A percentile compares a stretch with the other conserved stretches of the same genome.
Conservation (phyloP, 108 stramenopile genomes). For the Cyclotella atomus region DNA sequence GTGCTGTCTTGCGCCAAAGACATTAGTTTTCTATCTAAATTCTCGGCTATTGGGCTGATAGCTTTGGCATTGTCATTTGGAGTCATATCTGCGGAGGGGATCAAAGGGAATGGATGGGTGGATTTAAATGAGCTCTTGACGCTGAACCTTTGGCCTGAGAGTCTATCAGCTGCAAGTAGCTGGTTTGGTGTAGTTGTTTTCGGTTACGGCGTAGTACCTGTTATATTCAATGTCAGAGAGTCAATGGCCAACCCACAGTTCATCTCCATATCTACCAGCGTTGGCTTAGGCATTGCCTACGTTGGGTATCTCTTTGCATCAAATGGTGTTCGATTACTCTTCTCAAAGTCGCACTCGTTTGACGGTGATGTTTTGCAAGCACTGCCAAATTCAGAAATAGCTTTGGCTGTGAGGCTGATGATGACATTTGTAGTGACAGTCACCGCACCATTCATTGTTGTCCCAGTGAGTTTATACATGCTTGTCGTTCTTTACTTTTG, state of each 20-base stretch:
- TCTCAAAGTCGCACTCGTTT: slow-evolving; percentile 58
- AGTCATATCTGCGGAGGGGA: slow-evolving; percentile 31
- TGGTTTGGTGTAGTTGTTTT: slow-evolving; percentile 82
- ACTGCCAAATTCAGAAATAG: slow-evolving; percentile 56
- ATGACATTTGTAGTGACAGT: slow-evolving; percentile 74
- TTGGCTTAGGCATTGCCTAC: slow-evolving; percentile 61
- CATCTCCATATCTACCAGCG: slow-evolving; percentile 38
- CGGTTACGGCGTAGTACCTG: slow-evolving; percentile 63
- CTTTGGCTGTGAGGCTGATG: slow-evolving; percentile 53
- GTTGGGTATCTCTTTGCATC: slow-evolving; percentile 61
- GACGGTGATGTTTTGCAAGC: slow-evolving; percentile 75
- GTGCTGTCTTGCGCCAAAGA: slow-evolving; percentile 72
- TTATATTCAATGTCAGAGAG: slow-evolving; percentile 57
- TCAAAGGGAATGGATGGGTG: slow-evolving; percentile 15
- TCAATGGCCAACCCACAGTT: slow-evolving; percentile 71
- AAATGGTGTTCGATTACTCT: slow-evolving; percentile 49
- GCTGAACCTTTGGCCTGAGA: slow-evolving; percentile 43
- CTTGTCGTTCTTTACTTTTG: not conserved
- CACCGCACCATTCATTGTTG: slow-evolving; percentile 71
- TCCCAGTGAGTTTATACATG: slow-evolving; percentile 46
- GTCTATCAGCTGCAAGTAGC: slow-evolving; percentile 55
- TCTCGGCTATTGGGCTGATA: slow-evolving; percentile 54
- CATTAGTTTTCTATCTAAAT: slow-evolving; percentile 60
- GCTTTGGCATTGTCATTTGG: slow-evolving; percentile 59
- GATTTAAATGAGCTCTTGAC: slow-evolving; percentile 14